Base-by-base conservation (phyloP, 2,329 filamentous ascomycete genomes). In the Corniculantispora saksenae region DNA sequence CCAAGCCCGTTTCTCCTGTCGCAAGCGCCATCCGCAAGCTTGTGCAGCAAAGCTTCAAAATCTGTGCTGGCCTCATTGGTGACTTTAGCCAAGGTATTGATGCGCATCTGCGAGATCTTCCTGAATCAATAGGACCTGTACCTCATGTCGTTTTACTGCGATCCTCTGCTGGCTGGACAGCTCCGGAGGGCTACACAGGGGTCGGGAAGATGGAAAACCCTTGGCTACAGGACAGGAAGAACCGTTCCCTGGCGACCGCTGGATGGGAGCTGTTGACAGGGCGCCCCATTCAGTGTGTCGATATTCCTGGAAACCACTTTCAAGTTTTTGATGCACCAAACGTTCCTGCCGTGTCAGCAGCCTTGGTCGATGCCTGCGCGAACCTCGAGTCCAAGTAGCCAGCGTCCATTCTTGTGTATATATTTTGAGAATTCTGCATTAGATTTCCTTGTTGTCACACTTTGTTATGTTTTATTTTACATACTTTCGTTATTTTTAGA, bases 21-120 rank as follows among this genome's bases (percentile, higher is more conserved):
- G 53, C 53, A 23, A 55, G 53, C 27, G 53, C 32, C 32, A 55
- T 55, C 27, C 53, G 53, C 53, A 55, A 55, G 53, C 32, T 55
- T 8, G 53, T 55, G 27, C 27, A 35, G 53, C 53, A 38, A 25
- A 55, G 53, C 29, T 55, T 55, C 21, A 19, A 21, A 23, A 38
- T 35, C 27, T 55, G 53, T 15, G 53, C 53, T 15, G 32, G 53
- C 19, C 53, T 55, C 27, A 32, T 55, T 19, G 53, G 53, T n/a
- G 53, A 55, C 29, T 55, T 55, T n/a, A 35, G 53, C 53, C 6
- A 21, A 12, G 21, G 27, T 12, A 23, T 27, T 17, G 23, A 29
- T 25, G 8, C 17, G 23, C 23, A 29, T 19, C 19, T n/a, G 0
- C 53, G 21, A 55, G 10, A 21, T 6, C 19, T 38, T 9, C 32